Conservation (phyloP, 2,329 filamentous ascomycete genomes). For the Verticillium klebahnii region DNA sequence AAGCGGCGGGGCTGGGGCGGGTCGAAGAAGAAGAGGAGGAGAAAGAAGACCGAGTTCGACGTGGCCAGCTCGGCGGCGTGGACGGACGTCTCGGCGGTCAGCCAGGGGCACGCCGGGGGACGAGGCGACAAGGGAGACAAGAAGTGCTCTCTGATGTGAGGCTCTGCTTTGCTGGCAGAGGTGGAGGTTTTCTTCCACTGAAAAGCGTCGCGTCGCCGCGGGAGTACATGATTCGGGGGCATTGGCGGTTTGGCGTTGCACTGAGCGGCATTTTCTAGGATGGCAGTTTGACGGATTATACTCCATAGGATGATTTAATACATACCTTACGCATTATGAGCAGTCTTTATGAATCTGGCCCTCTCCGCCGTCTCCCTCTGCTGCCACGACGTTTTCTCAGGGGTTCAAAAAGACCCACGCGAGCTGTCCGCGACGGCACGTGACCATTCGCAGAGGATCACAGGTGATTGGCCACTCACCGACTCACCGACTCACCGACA, state of each 20-base stretch:
- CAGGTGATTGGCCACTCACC: background rate
- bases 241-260: background rate
- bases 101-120: slow-evolving; percentile 18
- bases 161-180: background rate
- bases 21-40: slow-evolving; percentile 32
- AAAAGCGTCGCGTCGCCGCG: background rate
- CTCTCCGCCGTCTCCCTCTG: no score
- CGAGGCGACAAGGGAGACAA: slow-evolving; percentile 27
- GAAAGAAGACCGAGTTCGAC: slow-evolving; percentile 29
- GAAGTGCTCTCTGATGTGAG: slow-evolving; percentile 51
- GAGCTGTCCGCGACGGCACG: background rate
- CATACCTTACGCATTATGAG: background rate
- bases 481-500: background rate
- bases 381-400: no score
- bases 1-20: slow-evolving; percentile 52
- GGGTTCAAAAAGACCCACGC: background rate
- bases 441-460: background rate
- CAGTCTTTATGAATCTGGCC: no score
- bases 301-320: background rate
- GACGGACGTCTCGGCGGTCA: slow-evolving; percentile 43
- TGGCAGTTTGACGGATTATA: background rate
- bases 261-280: background rate
- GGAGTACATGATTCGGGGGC: background rate
- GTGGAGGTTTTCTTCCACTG: background rate
- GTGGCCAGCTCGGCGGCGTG: slow-evolving; percentile 41